Conservation (phyloP, 257 asterid genomes). For the Plantago major region DNA sequence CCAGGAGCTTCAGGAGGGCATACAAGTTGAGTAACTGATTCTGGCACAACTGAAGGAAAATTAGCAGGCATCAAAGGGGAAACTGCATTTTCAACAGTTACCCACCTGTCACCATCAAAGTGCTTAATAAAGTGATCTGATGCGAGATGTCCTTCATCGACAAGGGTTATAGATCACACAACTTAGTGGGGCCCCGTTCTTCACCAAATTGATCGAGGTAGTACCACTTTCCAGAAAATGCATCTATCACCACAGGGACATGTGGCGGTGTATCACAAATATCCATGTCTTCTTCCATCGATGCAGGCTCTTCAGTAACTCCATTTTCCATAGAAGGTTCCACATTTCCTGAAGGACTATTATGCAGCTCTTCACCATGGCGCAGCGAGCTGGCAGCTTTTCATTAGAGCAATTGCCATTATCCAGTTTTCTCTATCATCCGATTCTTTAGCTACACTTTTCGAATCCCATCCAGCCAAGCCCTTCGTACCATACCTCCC, state of each 20-base stretch:
- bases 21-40: conserved; percentile 74
- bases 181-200: conserved; percentile 80
- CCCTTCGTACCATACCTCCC: conserved; percentile 53
- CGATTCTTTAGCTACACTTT: conserved; percentile 40
- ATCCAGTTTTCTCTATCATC: conserved; percentile 42
- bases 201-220: conserved; percentile 77
- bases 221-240: conserved; percentile 76
- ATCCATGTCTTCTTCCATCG: conserved; percentile 99
- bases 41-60: conserved; percentile 70
- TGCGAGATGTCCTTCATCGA: conserved; percentile 75
- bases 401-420: conserved; percentile 31
- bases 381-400: conserved; percentile 26
- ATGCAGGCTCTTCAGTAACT: conserved; percentile 56
- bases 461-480: conserved; percentile 41
- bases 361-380: conserved; percentile 34
- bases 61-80: conserved; percentile 71
- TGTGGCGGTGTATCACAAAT: conserved; percentile 99
- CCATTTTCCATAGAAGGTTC: conserved; percentile 61
- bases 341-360: conserved; percentile 30
- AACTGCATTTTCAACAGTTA: conserved; percentile 85
- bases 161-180: conserved; percentile 71
- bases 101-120: conserved; percentile 86
- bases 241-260: conserved; percentile 49
- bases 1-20: conserved; percentile 99
- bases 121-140: conserved; percentile 94